These are phyloP conservation scores for Phytophthora boehmeriae DNA, from an alignment of 352 stramenopile species.

Conservation along the genomic window DNA sequence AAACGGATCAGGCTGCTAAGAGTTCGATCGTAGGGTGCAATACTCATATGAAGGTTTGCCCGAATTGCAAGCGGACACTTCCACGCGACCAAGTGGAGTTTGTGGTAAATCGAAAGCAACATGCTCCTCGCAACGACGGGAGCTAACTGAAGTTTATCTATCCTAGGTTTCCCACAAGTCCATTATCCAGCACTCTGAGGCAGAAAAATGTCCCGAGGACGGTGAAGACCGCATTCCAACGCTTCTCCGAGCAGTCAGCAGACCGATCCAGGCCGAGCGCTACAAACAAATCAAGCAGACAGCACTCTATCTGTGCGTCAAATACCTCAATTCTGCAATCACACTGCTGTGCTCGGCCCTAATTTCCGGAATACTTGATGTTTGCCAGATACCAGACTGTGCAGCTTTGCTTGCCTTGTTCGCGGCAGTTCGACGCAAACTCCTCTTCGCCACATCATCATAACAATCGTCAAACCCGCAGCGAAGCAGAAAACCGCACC, in stretches of 20 bases:
- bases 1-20: slow-evolving; percentile 4
- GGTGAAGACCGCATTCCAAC: slow-evolving; percentile 27
- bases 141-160: background rate
- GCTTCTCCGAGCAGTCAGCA: slow-evolving; percentile 39
- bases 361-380: background rate
- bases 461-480: slow-evolving; percentile 4
- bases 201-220: slow-evolving; percentile 14
- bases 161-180: slow-evolving; percentile 47
- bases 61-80: slow-evolving; percentile 44
- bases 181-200: slow-evolving; percentile 47
- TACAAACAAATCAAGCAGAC: slow-evolving; percentile 52
- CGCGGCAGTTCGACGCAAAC: slow-evolving; percentile 31
- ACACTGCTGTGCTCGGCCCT: too few species aligned
- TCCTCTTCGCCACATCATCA: slow-evolving; percentile 1
- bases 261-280: slow-evolving; percentile 36
- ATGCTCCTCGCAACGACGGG: background rate
- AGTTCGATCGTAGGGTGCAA: slow-evolving; percentile 29
- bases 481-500: background rate
- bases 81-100: slow-evolving; percentile 48
- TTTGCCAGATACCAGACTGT: slow-evolving; percentile 48
- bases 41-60: slow-evolving; percentile 47
- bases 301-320: slow-evolving; percentile 45
- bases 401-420: slow-evolving; percentile 45
- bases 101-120: slow-evolving; percentile 31
- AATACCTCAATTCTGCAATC: too few species aligned